Percentiles rank a stretch among this genome's conserved stretches.
phyloP scores from a whole-genome alignment of 495 filamentous ascomycete species.

The Tuber calosporum region DNA sequence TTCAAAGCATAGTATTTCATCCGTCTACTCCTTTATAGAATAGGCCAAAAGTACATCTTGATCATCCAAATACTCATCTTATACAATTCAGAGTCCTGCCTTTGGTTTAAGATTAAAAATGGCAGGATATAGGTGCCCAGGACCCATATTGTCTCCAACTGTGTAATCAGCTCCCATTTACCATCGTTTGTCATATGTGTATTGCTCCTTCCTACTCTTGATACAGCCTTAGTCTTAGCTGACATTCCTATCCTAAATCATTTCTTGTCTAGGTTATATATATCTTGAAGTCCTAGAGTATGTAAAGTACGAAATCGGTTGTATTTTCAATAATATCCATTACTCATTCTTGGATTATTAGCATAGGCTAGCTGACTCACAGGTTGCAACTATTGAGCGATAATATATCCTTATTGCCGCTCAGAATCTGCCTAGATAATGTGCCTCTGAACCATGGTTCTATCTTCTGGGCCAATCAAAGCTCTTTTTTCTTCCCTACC shows the following conservation, averaged over 20 bases:
- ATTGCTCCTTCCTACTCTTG: not conserved
- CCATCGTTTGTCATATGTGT: conserved; percentile 7
- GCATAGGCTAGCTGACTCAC: no score
- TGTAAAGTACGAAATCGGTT: not conserved
- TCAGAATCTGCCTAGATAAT: no score
- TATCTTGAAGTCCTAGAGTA: conserved; percentile 6
- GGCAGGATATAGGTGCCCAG: conserved; percentile 5
- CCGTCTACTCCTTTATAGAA: conserved; percentile 6
- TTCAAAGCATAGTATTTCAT: not conserved
- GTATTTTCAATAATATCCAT: no score
- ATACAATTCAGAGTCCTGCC: conserved; percentile 4
- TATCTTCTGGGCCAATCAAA: no score
- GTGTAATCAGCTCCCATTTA: conserved; percentile 15
- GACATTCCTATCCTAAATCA: conserved; percentile 9
- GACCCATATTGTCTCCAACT: conserved; percentile 11
- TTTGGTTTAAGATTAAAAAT: conserved; percentile 13
- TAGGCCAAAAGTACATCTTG: not conserved
- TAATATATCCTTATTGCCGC: no score
- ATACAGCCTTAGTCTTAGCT: conserved; percentile 5
- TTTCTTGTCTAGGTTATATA: conserved; percentile 17
- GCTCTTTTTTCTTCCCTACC: no score
- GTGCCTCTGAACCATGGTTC: no score
- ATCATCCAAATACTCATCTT: conserved; percentile 3
- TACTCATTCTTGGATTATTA: no score
- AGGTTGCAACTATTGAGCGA: no score